Evolutionary conservation across 768 basidiomycete genomes (phyloP), one percentile per base, ranked within the genome.

Genomic region (Phlegmacium glaucopus): DNA sequence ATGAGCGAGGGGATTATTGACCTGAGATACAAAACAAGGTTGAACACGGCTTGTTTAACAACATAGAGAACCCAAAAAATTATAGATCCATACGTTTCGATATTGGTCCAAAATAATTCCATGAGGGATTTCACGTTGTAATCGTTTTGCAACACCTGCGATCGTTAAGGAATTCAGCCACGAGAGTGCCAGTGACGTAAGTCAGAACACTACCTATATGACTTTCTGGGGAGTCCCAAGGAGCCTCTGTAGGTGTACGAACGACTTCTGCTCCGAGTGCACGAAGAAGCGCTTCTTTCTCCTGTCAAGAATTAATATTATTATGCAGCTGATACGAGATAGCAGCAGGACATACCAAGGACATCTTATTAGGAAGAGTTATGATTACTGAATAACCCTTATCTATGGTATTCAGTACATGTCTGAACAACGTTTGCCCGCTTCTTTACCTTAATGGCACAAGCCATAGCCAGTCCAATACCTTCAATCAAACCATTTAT

Each of bases 31-130:
- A 47, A 46, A 37, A 54, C 44, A 56, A 40, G 28, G 27, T 42
- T n/a, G 53, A 45, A 39, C 27, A 26, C 35, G 42, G 22, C 43
- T 9, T 39, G 22, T 34, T 16, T 15, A 29, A 22, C 30, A 22
- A 42, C 6, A 16, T 18, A 39, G 12, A 15, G 34, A 38, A 34
- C 6, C 4, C 6, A n/a, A 34, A 6, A 3, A 11, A 6, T 34
- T n/a, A 34, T 10, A 34, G 10, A 9, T 12, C 70, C 82, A 27
- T 49, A 87, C 86, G 53, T 90, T 90, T 46, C 77, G 69, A 62
- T 90, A 99, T 64, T 99, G 96, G 64, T 98, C 90, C 9, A 99
- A 77, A 55, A 98, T 96, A 59, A 99, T 78, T 3, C 80, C 92
- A 47, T 87, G 61, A 0, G 91, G 90, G 25, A 94, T 94, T 61